These are phyloP conservation scores for Paraconiothyrium brasiliense DNA, from an alignment of 2,329 filamentous ascomycete genomes.

Conservation along the genomic window DNA sequence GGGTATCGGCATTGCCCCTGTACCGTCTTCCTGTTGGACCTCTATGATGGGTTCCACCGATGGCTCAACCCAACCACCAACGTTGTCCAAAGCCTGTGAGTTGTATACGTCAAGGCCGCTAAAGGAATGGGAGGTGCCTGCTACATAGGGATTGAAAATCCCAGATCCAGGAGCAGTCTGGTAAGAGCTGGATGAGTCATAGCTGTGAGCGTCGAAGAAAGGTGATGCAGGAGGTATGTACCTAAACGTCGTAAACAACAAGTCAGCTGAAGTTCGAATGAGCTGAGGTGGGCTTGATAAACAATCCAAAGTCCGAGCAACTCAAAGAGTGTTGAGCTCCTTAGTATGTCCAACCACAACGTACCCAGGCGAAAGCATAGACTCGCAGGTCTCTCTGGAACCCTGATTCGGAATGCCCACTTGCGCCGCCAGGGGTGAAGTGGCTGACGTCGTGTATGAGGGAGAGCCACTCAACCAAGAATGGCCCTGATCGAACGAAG, in stretches of 20 bases:
- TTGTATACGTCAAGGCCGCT: conserved; percentile 39
- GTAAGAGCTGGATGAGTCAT: conserved; percentile 28
- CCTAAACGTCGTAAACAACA: background rate
- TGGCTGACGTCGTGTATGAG: conserved; percentile 37
- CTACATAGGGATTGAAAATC: conserved; percentile 41
- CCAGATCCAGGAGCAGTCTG: conserved; percentile 31
- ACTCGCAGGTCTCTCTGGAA: conserved; percentile 37
- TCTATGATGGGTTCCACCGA: conserved; percentile 43
- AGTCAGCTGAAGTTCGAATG: background rate
- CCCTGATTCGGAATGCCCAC: conserved; percentile 30
- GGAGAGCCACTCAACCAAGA: conserved; percentile 34
- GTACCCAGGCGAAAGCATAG: conserved; percentile 27
- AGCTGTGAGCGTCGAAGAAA: conserved; percentile 36
- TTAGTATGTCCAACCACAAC: background rate
- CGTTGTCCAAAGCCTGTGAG: conserved; percentile 40
- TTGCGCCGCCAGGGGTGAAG: conserved; percentile 36
- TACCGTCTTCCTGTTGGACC: conserved; percentile 28
- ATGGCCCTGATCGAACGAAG: conserved; percentile 34
- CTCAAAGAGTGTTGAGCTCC: background rate
- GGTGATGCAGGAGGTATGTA: conserved; percentile 29
- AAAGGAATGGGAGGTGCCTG: conserved; percentile 41
- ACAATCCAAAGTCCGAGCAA: background rate
- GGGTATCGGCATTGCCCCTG: conserved; percentile 35
- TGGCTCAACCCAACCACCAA: conserved; percentile 43
- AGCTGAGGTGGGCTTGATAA: background rate